A percentile compares a stretch with the other conserved stretches of the same genome.
These are phyloP conservation scores for Batkoa obscura DNA, from an alignment of 371 early-diverging fungal genomes.

Conservation along the genomic window DNA sequence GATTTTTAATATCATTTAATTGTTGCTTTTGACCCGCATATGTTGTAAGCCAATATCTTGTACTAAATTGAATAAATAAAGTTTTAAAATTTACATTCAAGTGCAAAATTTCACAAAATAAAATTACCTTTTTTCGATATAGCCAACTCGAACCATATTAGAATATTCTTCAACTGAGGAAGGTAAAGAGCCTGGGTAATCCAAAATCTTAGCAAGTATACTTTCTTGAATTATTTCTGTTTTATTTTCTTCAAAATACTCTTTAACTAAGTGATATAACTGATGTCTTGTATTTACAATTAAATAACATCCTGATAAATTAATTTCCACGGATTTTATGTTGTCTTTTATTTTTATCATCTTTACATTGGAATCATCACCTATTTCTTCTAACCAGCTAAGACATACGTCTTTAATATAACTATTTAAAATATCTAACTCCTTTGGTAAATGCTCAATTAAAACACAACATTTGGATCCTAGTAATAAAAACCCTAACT, in stretches of 20 bases:
- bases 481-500: not conserved
- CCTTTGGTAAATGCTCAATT: not conserved
- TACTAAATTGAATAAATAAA: not conserved
- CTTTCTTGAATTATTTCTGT: not conserved
- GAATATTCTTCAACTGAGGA: not conserved
- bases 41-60: not conserved
- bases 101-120: not conserved
- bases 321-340: not conserved
- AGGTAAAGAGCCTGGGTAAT: constrained; percentile 3
- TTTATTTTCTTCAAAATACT: not conserved
- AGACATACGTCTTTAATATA: not conserved
- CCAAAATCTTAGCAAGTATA: not conserved
- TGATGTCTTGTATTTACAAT: not conserved
- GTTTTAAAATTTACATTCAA: not conserved
- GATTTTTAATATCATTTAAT: not conserved
- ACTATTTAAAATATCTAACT: not conserved
- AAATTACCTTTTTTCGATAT: not conserved
- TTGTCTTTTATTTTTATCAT: too few relatives aligned
- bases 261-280: not conserved
- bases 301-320: not conserved
- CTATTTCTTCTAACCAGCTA: not conserved
- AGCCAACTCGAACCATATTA: not conserved
- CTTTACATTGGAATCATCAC: not conserved
- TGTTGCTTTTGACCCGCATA: not conserved
- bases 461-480: not conserved